Base-by-base conservation (phyloP, 768 basidiomycete genomes). In the Daedaleopsis sinensis region DNA sequence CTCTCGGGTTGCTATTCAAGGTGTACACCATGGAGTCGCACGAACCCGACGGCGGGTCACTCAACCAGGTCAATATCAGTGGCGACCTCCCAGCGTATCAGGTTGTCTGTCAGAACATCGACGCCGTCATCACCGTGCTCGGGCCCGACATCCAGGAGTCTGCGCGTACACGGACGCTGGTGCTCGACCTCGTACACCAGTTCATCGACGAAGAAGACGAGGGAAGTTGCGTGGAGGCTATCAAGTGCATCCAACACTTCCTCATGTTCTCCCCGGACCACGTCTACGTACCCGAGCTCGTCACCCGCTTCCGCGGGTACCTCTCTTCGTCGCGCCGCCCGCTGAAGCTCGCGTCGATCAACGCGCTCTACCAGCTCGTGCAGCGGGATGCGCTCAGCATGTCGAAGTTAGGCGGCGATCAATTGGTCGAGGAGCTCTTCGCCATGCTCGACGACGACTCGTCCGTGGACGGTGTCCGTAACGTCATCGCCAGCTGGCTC, bases 91-190 rank as follows among this genome's bases (percentile, higher is more conserved):
- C 95, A 0, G 89, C 93, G 0, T 96, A 96, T 69, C 94, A 95
- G 18, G 88, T 93, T 21, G 86, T 93, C 37, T 98, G 96, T 68
- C 88, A 90, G 64, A 91, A 97, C 44, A 89, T 96, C 51, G 95
- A 97, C 71, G 94, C 95, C 1, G 84, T 96, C 50, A 94, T 98
- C 65, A 94, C 90, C 16, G 90, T 97, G 15, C 84, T 98, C 48
- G 97, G 97, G 1, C 97, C 97, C 1, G 97, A 98, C 68, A 88
- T 98, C 54, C 90, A 95, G 68, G 97, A 98, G 65, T 91, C 92
- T 0, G 79, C 84, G 21, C 80, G 86, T 15, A 90, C 93, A 2
- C 79, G 94, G n/a, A 84, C 86, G 1, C 79, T 97, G 32, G 84
- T 96, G 12, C 83, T 96, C 42, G 88, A 91, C 67, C 82, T 98